Percentiles rank a stretch among this genome's conserved stretches.
Evolutionary conservation across 805 yeast species (phyloP).

Genomic region (Barnettozyma siamensis): DNA sequence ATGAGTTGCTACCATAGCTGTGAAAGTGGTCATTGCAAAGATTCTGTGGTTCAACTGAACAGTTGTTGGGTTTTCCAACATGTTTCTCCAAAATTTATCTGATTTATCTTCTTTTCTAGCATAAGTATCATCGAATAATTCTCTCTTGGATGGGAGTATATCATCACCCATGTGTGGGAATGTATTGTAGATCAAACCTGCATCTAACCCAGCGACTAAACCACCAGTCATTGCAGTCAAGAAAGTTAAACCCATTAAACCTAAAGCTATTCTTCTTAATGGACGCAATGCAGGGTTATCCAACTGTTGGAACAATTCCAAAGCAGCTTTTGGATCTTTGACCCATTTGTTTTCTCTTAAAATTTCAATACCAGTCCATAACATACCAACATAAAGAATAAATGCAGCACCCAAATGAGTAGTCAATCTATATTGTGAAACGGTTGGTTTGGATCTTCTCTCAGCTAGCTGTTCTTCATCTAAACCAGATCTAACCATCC

Average conservation of each 20-base stretch:
- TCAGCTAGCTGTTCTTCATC: conserved; percentile 73
- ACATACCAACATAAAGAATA: conserved; percentile 77
- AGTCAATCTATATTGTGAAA: conserved; percentile 89
- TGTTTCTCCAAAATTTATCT: conserved; percentile 86
- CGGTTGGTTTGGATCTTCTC: conserved; percentile 92
- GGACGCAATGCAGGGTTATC: conserved; percentile 53
- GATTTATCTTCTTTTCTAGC: conserved; percentile 61
- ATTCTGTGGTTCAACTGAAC: conserved; percentile 90
- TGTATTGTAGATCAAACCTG: conserved; percentile 92
- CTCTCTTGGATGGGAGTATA: conserved; percentile 67
- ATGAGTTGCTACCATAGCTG: conserved; percentile 64
- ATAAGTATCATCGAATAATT: conserved; percentile 69
- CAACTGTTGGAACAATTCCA: conserved; percentile 49
- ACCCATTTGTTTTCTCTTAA: conserved; percentile 68
- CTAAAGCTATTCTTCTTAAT: conserved; percentile 50
- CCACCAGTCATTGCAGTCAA: conserved; percentile 96
- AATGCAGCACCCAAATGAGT: conserved; percentile 94
- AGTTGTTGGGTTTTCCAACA: conserved; percentile 92
- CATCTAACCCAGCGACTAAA: conserved; percentile 96
- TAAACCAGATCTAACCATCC: conserved; percentile 98
- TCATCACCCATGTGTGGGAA: conserved; percentile 96
- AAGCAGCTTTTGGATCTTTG: conserved; percentile 54
- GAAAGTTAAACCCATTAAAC: conserved; percentile 64
- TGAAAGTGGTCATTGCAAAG: conserved; percentile 76
- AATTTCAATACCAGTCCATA: conserved; percentile 85